phyloP scores from a whole-genome alignment of 2,329 filamentous ascomycete species.

The Pseudogymnoascus sp. region DNA sequence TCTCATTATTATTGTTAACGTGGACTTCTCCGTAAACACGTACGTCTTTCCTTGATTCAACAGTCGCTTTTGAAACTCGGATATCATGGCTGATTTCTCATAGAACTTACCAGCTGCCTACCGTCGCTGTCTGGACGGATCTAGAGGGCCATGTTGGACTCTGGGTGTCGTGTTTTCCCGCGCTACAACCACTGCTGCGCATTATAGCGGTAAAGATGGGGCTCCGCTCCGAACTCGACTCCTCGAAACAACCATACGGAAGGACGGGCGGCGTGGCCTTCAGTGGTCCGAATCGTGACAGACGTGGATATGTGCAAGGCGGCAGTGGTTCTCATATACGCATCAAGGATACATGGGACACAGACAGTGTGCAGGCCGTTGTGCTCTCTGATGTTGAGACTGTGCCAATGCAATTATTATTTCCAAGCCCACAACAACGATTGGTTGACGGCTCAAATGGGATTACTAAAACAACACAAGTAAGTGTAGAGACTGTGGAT shows the following conservation, averaged over 20 bases:
- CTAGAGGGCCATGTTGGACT: constrained; percentile 37
- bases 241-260: background rate
- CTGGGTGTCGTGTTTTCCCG: constrained; percentile 36
- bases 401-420: background rate
- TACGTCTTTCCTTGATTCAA: constrained; percentile 19
- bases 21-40: constrained; percentile 28
- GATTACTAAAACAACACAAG: background rate
- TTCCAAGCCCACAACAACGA: background rate
- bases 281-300: background rate
- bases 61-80: background rate
- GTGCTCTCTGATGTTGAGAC: background rate
- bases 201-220: constrained; percentile 18
- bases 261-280: background rate
- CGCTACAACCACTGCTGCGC: constrained; percentile 34
- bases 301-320: background rate
- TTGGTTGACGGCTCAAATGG: background rate
- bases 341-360: background rate
- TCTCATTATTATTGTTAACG: constrained; percentile 30
- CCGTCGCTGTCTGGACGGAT: constrained; percentile 33
- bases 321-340: background rate
- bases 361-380: background rate
- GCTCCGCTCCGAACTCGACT: constrained; percentile 1
- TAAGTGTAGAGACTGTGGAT: background rate
- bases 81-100: background rate
- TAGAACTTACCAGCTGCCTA: constrained; percentile 31